Evolutionary conservation across 352 stramenopile species (phyloP).

Genomic region (Phytophthora macrochlamydospora): DNA sequence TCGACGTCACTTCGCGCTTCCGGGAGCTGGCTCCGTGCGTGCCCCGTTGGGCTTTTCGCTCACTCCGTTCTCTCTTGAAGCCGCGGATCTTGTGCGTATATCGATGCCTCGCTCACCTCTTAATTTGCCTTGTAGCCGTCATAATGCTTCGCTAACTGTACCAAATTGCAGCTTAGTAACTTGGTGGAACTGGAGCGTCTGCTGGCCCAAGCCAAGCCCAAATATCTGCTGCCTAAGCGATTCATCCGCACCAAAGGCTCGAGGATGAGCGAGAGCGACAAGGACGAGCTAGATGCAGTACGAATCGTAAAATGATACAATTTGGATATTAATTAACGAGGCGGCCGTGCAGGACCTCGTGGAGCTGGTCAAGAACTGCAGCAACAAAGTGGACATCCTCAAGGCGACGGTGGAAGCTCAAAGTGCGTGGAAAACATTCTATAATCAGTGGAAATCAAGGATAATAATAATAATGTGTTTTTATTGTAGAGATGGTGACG

Average conservation of each 20-base stretch:
- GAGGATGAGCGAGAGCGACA: conserved; percentile 72
- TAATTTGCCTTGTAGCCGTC: neutral
- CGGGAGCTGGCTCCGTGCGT: conserved; percentile 37
- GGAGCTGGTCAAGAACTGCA: conserved; percentile 78
- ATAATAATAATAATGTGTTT: no score
- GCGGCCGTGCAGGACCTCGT: conserved; percentile 56
- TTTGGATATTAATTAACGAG: no score
- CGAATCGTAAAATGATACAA: conserved; percentile 9
- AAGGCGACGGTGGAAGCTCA: conserved; percentile 41
- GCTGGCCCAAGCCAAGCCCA: conserved; percentile 47
- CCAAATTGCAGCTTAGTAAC: conserved; percentile 39
- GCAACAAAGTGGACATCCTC: conserved; percentile 59
- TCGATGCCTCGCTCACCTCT: neutral
- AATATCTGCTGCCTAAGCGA: conserved; percentile 62
- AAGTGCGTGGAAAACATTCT: conserved; percentile 22
- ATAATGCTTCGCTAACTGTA: neutral
- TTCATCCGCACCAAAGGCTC: conserved; percentile 68
- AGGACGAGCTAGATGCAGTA: conserved; percentile 80
- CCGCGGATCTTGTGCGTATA: conserved; percentile 34
- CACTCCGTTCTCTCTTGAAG: conserved; percentile 31
- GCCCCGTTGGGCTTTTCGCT: neutral
- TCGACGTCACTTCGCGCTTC: conserved; percentile 45
- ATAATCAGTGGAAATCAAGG: no score
- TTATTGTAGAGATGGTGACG: conserved; percentile 8
- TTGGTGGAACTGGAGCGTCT: conserved; percentile 63